Base-by-base conservation (phyloP, 2,329 filamentous ascomycete genomes). In the Phyllosticta ampelicida region DNA sequence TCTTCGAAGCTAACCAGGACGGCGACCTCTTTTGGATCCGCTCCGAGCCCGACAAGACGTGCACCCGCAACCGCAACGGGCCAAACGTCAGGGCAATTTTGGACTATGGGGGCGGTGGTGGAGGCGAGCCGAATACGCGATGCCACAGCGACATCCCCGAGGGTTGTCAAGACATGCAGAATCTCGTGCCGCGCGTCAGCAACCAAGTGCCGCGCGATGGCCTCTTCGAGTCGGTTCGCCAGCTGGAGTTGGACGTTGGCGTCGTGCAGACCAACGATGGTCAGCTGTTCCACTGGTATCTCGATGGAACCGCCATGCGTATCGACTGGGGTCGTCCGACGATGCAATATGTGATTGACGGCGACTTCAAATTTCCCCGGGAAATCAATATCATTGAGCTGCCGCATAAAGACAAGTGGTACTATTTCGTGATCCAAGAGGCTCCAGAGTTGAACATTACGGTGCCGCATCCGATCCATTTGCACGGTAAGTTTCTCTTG, bases 381-480 rank as follows among this genome's bases (percentile, higher is more conserved):
- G 18, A 50, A 6, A 66, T 36, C 16, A 60, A 54, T 54, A 60
- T 9, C 65, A 66, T 56, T 58, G 62, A 10, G 70, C 69, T 50
- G 61, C 70, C 44, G 0, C 63, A 61, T 16, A 61, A 60, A 18
- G 63, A 63, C 13, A 53, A 58, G 62, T 77, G 75, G 77, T 76
- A 74, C 36, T 74, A 76, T 60, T 79, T 75, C 73, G 72, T 75
- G 59, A 74, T 80, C 53, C 75, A 79, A 58, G 66, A 67, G 2
- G 70, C 48, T 1, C 56, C 53, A 30, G 56, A 66, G 2, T 60
- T 70, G 54, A 21, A 62, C 23, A 57, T 73, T 19, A 62, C 66
- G 1, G 59, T 60, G 13, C 48, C 58, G 3, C 58, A 60, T 19
- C 58, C 58, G 8, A 57, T 57, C 49, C 58, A 60, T 28, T 54